Conservation (phyloP, 2,329 filamentous ascomycete species). For the Westerdykella ornata region DNA sequence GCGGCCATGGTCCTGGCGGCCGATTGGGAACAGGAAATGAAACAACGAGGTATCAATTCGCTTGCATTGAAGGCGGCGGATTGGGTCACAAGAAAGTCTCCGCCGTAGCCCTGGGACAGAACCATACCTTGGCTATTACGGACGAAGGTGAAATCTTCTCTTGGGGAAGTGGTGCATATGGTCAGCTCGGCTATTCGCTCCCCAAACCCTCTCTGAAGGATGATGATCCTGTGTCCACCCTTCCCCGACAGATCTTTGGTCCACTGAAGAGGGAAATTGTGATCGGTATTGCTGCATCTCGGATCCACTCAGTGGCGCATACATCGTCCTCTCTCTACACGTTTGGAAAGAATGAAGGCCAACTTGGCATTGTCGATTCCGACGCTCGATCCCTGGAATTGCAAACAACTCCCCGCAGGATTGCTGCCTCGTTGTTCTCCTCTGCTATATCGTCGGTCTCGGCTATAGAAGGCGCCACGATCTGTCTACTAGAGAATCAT, state of each 20-base stretch:
- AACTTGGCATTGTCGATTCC: constrained; percentile 88
- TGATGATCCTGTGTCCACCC: constrained; percentile 73
- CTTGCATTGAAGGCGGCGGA: constrained; percentile 68
- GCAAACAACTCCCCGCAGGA: constrained; percentile 76
- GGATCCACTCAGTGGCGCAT: constrained; percentile 85
- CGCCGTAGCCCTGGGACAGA: constrained; percentile 79
- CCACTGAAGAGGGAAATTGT: constrained; percentile 80
- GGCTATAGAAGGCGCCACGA: constrained; percentile 85
- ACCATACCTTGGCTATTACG: constrained; percentile 80
- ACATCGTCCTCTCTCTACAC: constrained; percentile 77
- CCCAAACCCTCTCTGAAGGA: constrained; percentile 62
- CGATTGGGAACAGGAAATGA: constrained; percentile 85
- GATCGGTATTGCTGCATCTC: constrained; percentile 76
- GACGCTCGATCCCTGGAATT: constrained; percentile 84
- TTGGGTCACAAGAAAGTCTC: constrained; percentile 67
- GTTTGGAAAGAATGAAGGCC: constrained; percentile 92
- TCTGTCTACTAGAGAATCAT: constrained; percentile 75
- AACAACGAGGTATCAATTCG: constrained; percentile 79
- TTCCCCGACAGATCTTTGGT: constrained; percentile 85
- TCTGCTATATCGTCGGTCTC: constrained; percentile 69
- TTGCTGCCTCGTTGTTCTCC: constrained; percentile 75
- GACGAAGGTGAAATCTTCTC: constrained; percentile 87
- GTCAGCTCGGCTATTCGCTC: constrained; percentile 78
- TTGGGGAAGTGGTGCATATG: constrained; percentile 83
- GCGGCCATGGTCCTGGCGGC: constrained; percentile 84